phyloP scores from a whole-genome alignment of 1,284 basidiomycete genomes.

The Papiliotrema nemorosa region DNA sequence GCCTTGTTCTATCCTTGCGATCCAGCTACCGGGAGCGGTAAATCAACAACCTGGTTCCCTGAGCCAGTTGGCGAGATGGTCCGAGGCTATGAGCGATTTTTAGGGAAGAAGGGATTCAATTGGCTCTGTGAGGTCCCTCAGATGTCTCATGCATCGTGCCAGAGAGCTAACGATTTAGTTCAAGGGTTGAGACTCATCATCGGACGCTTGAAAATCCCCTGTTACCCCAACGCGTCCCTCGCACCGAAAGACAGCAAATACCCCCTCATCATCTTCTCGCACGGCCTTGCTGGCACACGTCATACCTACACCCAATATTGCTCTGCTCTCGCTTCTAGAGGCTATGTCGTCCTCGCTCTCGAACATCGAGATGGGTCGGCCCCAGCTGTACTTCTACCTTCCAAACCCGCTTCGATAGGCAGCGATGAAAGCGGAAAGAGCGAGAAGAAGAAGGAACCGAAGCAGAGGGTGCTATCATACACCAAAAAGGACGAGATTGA shows the following conservation, averaged over 20 bases:
- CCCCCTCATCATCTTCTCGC: conserved; percentile 74
- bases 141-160: background rate
- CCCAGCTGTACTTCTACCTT: conserved; percentile 50
- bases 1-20: conserved; percentile 37
- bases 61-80: conserved; percentile 26
- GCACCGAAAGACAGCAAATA: conserved; percentile 41
- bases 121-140: conserved; percentile 26
- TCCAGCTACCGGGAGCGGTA: conserved; percentile 5
- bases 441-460: conserved; percentile 7
- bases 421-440: background rate
- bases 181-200: conserved; percentile 20
- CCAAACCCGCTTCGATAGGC: background rate
- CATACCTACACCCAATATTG: conserved; percentile 73
- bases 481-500: conserved; percentile 54
- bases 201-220: conserved; percentile 29
- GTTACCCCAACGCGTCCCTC: conserved; percentile 21
- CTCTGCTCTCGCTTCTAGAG: conserved; percentile 64
- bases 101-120: conserved; percentile 21
- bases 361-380: conserved; percentile 75
- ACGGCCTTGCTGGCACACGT: conserved; percentile 71
- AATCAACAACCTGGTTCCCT: conserved; percentile 25
- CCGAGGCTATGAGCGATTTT: conserved; percentile 30
- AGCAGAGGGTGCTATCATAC: conserved; percentile 47
- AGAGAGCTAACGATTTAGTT: conserved; percentile 10
- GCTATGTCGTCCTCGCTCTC: conserved; percentile 69